Evolutionary conservation across 225 moss, liverwort and hornwort species (phyloP), one percentile per base, ranked within the genome.

Genomic region (Polytrichum formosum): DNA sequence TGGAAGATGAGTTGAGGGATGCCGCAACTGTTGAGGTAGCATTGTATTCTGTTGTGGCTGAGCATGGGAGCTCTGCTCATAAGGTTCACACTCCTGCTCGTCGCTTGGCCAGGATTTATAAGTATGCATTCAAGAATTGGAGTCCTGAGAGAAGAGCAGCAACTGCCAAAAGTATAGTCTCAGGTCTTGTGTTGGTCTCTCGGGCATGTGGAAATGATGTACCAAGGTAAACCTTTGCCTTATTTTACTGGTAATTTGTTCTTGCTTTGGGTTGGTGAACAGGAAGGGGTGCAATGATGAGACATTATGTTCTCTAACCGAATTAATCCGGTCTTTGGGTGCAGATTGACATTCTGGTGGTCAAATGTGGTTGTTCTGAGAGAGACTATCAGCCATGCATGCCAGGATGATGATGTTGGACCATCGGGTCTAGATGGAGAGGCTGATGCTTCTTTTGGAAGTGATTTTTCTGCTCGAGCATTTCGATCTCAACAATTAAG

Each of bases 321-420:
- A 46, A 46, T 46, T 16, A 10, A 46, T 46, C 46, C 2, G 46
- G 46, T 58, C 9, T 58, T 17, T 68, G 61, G 66, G 56, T 81
- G 75, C 85, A 89, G 89, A 83, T 73, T 89, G 75, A 83, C 75
- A 35, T 89, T 83, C 73, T 89, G 89, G 89, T 89, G 85, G 89
- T 89, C 89, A 53, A 89, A 89, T 73, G 79, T 89, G 25, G 89
- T 85, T 59, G 72, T 74, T 37, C 67, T 89, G 54, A 83, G 85
- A 68, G 67, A 80, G 46, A 78, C 79, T 6, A 67, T 85, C 22
- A 67, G 73, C 35, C 85, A 82, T 28, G 77, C 76, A 25, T 85
- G 75, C 66, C 79, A 83, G 54, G 68, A 67, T 28, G 75, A 33
- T 60, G 66, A 25, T 25, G 30, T 72, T 23, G 46, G 26, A 76